Conservation (phyloP, 169 alveolate genomes). For the Cryptosporidium felis region DNA sequence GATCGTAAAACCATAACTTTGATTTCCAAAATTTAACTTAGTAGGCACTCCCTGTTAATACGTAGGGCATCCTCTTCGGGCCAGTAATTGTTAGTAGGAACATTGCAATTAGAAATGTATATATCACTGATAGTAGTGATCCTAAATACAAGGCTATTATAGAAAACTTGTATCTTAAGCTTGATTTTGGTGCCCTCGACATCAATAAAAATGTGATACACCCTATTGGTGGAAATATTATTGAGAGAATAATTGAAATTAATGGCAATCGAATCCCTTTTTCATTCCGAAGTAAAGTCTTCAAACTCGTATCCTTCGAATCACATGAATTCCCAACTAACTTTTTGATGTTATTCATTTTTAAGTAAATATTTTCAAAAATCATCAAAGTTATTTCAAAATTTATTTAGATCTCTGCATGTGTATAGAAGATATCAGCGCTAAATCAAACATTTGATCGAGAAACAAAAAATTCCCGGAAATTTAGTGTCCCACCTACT, state of each 20-base stretch:
- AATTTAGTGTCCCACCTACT: too few species aligned
- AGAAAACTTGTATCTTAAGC: constrained; percentile 34
- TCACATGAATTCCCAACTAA: constrained; percentile 12
- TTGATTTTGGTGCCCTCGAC: constrained; percentile 65
- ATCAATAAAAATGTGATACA: constrained; percentile 43
- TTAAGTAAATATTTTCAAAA: background rate
- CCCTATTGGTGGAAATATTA: constrained; percentile 63
- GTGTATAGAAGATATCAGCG: constrained; percentile 15
- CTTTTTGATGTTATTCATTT: background rate
- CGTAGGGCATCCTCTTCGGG: constrained; percentile 50
- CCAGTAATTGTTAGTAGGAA: constrained; percentile 34
- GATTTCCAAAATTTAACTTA: background rate
- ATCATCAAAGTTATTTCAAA: too few species aligned
- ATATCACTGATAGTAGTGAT: constrained; percentile 25
- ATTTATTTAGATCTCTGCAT: background rate
- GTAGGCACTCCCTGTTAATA: constrained; percentile 14
- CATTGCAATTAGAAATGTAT: constrained; percentile 61
- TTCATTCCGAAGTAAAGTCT: background rate
- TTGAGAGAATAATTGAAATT: constrained; percentile 6
- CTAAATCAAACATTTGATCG: background rate
- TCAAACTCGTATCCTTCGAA: background rate
- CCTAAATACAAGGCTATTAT: constrained; percentile 44
- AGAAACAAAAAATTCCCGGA: too few species aligned
- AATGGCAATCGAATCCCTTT: constrained; percentile 39
- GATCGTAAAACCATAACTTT: too few species aligned